These are phyloP conservation scores for Yamadazyma endophytica DNA, from an alignment of 805 yeast species.

Conservation along the genomic window DNA sequence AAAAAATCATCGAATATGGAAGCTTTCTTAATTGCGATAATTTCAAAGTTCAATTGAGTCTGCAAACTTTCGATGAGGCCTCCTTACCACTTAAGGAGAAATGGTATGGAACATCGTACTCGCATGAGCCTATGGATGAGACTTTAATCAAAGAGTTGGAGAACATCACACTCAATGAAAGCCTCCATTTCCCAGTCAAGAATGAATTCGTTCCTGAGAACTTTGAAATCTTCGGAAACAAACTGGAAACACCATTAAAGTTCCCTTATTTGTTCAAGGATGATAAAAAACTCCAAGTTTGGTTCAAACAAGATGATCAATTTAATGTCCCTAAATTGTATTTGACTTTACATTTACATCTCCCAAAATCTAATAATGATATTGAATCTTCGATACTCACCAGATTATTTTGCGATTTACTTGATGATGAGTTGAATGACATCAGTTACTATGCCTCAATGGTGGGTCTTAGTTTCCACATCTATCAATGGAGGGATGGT, in stretches of 20 bases:
- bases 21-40: constrained; percentile 52
- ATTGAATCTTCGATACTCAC: constrained; percentile 56
- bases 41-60: constrained; percentile 55
- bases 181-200: constrained; percentile 60
- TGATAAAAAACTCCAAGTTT: constrained; percentile 51
- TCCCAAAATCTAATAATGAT: constrained; percentile 60
- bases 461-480: constrained; percentile 64
- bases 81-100: constrained; percentile 49
- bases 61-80: constrained; percentile 43
- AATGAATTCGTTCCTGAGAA: constrained; percentile 81
- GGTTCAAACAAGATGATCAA: constrained; percentile 90
- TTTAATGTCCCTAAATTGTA: constrained; percentile 86
- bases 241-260: constrained; percentile 31
- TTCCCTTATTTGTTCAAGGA: constrained; percentile 62
- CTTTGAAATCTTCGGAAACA: constrained; percentile 52
- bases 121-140: constrained; percentile 40
- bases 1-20: constrained; percentile 47
- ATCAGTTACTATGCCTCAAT: constrained; percentile 78
- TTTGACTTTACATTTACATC: constrained; percentile 58
- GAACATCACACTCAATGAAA: constrained; percentile 19
- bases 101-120: constrained; percentile 91
- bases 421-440: constrained; percentile 74
- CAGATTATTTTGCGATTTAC: constrained; percentile 60
- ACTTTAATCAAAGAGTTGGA: constrained; percentile 31
- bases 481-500: constrained; percentile 66